These are phyloP conservation scores for Candida ovalis DNA, from an alignment of 805 yeast genomes.

Conservation along the genomic window DNA sequence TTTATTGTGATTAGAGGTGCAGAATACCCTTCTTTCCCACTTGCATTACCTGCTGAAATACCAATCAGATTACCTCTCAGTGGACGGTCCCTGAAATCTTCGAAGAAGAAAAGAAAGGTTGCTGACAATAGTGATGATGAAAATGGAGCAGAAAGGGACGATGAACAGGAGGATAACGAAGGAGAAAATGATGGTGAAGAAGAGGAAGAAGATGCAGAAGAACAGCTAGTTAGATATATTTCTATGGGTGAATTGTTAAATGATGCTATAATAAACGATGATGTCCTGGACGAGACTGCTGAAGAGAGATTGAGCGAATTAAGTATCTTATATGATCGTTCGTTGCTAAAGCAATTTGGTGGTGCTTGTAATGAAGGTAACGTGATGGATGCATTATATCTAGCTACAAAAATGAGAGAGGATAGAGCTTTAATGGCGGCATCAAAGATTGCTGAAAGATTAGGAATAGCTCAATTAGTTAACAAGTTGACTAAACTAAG, in stretches of 20 bases:
- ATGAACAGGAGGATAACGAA: conserved; percentile 47
- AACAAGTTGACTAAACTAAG: conserved; percentile 51
- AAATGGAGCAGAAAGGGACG: conserved; percentile 43
- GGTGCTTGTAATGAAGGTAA: conserved; percentile 66
- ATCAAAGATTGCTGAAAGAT: conserved; percentile 74
- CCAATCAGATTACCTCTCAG: conserved; percentile 63
- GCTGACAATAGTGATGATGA: conserved; percentile 53
- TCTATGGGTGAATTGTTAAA: conserved; percentile 58
- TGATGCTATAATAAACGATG: conserved; percentile 47
- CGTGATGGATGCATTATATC: conserved; percentile 60
- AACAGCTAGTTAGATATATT: conserved; percentile 55
- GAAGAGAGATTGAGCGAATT: conserved; percentile 49
- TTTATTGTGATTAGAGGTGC: conserved; percentile 74
- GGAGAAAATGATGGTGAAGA: conserved; percentile 26
- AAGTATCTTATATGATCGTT: conserved; percentile 64
- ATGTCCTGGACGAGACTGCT: conserved; percentile 32
- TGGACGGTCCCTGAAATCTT: conserved; percentile 5
- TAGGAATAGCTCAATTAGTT: conserved; percentile 49
- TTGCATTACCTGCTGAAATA: conserved; percentile 79
- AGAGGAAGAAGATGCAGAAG: conserved; percentile 48
- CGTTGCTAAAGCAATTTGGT: conserved; percentile 73
- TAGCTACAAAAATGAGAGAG: conserved; percentile 66
- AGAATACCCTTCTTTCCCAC: conserved; percentile 75
- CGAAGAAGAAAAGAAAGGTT: conserved; percentile 32
- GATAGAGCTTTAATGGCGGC: conserved; percentile 85